Conservation (phyloP, 1,284 basidiomycete species). For the Inonotus hispidus region DNA sequence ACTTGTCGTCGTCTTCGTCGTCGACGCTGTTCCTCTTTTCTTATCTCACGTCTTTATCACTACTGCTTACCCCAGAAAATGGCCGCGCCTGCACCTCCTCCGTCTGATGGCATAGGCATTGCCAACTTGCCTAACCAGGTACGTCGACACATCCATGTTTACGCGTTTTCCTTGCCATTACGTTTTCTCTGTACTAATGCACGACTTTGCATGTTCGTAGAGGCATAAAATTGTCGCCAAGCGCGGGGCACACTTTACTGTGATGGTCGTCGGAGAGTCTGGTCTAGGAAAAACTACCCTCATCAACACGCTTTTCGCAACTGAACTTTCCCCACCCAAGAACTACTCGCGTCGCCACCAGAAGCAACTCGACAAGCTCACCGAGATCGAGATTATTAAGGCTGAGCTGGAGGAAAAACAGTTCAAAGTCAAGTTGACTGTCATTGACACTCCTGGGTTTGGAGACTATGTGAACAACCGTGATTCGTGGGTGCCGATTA, state of each 20-base stretch:
- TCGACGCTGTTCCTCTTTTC: background rate
- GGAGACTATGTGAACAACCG: constrained; percentile 99
- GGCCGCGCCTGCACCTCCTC: constrained; percentile 25
- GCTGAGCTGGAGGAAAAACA: constrained; percentile 98
- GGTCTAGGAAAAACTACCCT: constrained; percentile 93
- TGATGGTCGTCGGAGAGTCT: constrained; percentile 99
- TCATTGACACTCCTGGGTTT: constrained; percentile 98
- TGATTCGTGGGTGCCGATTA: constrained; percentile 96
- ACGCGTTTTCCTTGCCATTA: background rate
- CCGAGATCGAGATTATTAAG: constrained; percentile 96
- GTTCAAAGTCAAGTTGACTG: constrained; percentile 98
- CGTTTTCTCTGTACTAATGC: constrained; percentile 18
- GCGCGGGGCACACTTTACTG: constrained; percentile 94
- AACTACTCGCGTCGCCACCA: constrained; percentile 89
- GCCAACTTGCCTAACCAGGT: constrained; percentile 98
- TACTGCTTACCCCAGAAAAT: background rate
- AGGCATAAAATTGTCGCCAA: constrained; percentile 97
- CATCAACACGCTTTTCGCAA: constrained; percentile 99
- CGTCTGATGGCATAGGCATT: constrained; percentile 75
- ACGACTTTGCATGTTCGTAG: constrained; percentile 35
- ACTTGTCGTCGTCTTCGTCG: constrained; percentile 7
- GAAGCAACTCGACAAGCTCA: constrained; percentile 98
- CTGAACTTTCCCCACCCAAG: constrained; percentile 89
- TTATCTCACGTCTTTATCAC: background rate
- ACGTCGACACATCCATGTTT: background rate